A percentile compares a stretch with the other conserved stretches of the same genome.
phyloP scores from a whole-genome alignment of 192 early-diverging fungal genomes.

The Umbelopsis sp. region DNA sequence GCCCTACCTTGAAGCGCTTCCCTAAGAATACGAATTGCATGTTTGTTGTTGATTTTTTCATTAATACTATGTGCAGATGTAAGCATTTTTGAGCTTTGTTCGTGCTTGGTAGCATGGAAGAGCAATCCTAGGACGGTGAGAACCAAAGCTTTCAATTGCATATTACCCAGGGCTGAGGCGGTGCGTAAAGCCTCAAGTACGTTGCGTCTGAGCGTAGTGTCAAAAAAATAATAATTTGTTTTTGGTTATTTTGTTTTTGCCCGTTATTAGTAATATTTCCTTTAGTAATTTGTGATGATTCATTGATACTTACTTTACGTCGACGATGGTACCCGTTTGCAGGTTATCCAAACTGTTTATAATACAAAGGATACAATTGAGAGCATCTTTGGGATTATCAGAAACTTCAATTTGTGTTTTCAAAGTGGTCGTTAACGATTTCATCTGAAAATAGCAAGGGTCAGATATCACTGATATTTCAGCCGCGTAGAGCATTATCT shows the following conservation, averaged over 20 bases:
- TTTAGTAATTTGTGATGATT: too few relatives aligned
- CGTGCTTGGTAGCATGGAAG: slow-evolving; percentile 39
- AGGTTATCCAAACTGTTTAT: background rate
- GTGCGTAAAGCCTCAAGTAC: slow-evolving; percentile 39
- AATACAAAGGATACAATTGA: background rate
- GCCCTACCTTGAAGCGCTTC: background rate
- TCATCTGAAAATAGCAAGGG: background rate
- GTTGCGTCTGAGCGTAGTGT: slow-evolving; percentile 31
- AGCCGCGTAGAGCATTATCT: background rate
- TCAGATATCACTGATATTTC: background rate
- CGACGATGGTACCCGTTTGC: background rate
- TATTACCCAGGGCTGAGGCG: slow-evolving; percentile 35
- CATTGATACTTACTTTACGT: background rate
- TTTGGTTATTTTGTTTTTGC: too few relatives aligned
- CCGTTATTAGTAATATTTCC: background rate
- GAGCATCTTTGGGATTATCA: background rate
- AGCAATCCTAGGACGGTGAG: slow-evolving; percentile 40
- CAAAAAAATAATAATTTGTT: too few relatives aligned
- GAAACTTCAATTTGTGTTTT: background rate
- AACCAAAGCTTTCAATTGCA: slow-evolving; percentile 42
- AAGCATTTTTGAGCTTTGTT: slow-evolving; percentile 49
- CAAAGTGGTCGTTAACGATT: background rate
- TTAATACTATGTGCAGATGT: slow-evolving; percentile 26
- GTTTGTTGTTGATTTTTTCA: slow-evolving; percentile 3
- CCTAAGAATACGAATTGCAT: background rate